Evolutionary conservation across 371 early-diverging fungal genomes (phyloP).

Genomic region (Mucor ambiguus): DNA sequence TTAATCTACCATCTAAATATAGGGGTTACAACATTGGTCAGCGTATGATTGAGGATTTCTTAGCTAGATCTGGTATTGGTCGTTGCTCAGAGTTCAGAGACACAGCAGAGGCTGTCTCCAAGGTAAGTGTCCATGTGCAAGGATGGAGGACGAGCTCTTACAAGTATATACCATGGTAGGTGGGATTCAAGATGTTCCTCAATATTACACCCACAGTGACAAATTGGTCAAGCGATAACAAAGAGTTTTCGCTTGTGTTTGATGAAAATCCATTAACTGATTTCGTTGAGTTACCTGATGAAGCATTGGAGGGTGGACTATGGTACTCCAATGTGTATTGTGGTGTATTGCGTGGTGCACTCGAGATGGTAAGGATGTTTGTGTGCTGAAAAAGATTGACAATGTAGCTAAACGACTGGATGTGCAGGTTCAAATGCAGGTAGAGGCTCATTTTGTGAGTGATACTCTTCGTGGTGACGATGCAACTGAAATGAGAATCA

Average conservation of each 20-base stretch:
- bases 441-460: slow-evolving; percentile 81
- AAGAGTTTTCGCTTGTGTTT: slow-evolving; percentile 87
- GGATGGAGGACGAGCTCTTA: background rate
- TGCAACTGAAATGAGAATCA: slow-evolving; percentile 86
- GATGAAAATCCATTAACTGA: slow-evolving; percentile 97
- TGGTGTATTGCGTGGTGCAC: slow-evolving; percentile 92
- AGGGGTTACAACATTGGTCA: slow-evolving; percentile 98
- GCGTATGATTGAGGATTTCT: slow-evolving; percentile 94
- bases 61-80: slow-evolving; percentile 81
- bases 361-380: slow-evolving; percentile 82
- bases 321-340: slow-evolving; percentile 97
- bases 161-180: slow-evolving; percentile 32
- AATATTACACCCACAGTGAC: slow-evolving; percentile 85
- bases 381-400: background rate
- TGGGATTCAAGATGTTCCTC: slow-evolving; percentile 96
- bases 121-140: slow-evolving; percentile 42
- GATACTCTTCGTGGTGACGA: slow-evolving; percentile 92
- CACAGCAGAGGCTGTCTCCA: slow-evolving; percentile 91
- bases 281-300: slow-evolving; percentile 82
- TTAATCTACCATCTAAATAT: background rate
- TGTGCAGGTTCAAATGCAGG: slow-evolving; percentile 84
- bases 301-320: slow-evolving; percentile 80
- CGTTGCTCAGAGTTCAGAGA: slow-evolving; percentile 91
- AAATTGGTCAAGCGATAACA: slow-evolving; percentile 79
- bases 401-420: background rate